Evolutionary conservation across 805 yeast species (phyloP), one percentile per base, ranked within the genome.

Genomic region (Wickerhamiella cacticola): DNA sequence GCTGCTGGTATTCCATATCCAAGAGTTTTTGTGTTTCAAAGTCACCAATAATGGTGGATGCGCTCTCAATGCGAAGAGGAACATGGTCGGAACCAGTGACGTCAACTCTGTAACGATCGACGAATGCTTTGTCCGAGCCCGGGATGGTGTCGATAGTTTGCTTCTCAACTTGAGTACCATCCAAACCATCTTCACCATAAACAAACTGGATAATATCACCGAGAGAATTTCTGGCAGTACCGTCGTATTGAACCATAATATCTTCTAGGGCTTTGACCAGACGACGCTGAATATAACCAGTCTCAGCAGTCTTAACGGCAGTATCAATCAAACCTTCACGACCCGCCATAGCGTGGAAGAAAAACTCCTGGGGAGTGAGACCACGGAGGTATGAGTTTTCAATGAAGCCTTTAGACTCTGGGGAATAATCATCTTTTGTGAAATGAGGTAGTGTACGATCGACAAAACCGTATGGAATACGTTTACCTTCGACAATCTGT

Each of bases 261-360:
- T 88, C 97, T 63, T 88, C 97, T 67, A 88, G 70, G 24, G 97
- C 97, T 66, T 89, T 89, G 41, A 89, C 94, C 65, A 89, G 72
- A 75, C 97, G 89, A 74, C 97, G 89, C 70, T 89, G 97, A 62
- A 89, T 88, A 66, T 89, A 89, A 70, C 97, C 97, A 23, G 97
- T 88, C 69, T 89, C 97, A 2, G 99, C 97, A 36, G 99, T 92
- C 67, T 92, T 92, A 43, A 92, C 99, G 13, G 99, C 99, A 48
- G 99, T 92, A 75, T 92, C 99, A 64, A 92, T 94, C 63, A 92
- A 74, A 74, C 99, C 99, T 71, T 92, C 99, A 76, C 99, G 86
- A 72, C 99, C 99, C 62, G 98, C 97, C 96, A 92, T 92, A 46
- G 97, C 96, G 65, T 92, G 99, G 81, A 92, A 92, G 65, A 92